These are phyloP conservation scores for Penicillium alfredii DNA, from an alignment of 495 filamentous ascomycete species.

Conservation along the genomic window DNA sequence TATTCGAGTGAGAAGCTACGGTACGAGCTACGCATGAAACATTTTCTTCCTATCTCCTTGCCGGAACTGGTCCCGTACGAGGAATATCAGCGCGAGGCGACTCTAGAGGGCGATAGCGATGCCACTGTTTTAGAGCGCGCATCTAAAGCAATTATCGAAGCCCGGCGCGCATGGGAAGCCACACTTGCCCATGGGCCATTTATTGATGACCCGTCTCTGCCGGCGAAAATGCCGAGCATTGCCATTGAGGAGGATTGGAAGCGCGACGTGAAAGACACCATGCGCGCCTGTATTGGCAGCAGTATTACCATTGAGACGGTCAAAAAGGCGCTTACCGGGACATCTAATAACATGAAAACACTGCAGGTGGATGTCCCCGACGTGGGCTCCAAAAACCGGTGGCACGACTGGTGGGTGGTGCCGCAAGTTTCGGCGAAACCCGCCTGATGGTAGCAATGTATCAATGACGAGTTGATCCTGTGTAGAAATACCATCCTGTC, in stretches of 20 bases:
- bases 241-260: conserved; percentile 55
- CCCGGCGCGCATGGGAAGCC: conserved; percentile 60
- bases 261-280: conserved; percentile 48
- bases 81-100: conserved; percentile 45
- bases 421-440: conserved; percentile 48
- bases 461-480: too few species aligned
- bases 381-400: conserved; percentile 44
- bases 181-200: conserved; percentile 42
- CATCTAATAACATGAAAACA: neutral
- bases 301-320: conserved; percentile 56
- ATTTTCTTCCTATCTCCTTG: conserved; percentile 63
- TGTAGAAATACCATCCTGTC: too few species aligned
- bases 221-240: conserved; percentile 38
- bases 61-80: conserved; percentile 66
- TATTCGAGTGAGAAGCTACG: conserved; percentile 66
- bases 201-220: conserved; percentile 14
- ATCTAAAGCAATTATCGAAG: conserved; percentile 50
- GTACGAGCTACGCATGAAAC: conserved; percentile 88
- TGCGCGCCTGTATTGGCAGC: conserved; percentile 60
- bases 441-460: neutral
- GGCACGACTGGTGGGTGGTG: conserved; percentile 77
- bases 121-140: conserved; percentile 53
- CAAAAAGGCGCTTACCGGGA: conserved; percentile 39
- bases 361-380: conserved; percentile 50
- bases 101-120: conserved; percentile 37